Evolutionary conservation across 148 eudicot species (phyloP), one percentile per base, ranked within the genome.

Genomic region (Camellia sinensis): DNA sequence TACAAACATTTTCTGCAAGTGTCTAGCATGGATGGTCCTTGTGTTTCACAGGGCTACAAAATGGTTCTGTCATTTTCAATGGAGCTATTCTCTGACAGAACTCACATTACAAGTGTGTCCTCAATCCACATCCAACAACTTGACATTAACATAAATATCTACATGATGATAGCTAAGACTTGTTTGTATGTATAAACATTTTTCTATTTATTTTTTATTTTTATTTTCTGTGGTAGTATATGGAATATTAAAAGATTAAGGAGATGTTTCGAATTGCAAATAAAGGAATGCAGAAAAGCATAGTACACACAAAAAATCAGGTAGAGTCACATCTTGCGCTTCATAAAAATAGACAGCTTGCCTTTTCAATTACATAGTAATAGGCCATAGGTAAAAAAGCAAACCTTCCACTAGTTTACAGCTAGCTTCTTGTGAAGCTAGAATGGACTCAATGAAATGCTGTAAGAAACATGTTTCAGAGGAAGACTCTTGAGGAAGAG

Each of bases 351-450:
- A 67, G 68, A 52, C 68, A 79, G 78, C 60, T 62, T 52, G 40
- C 72, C 63, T 0, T 11, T n/a, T 44, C 45, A 73, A 59, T 18
- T 22, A 57, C 66, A 18, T 54, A 41, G 21, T n/a, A 59, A 76
- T 13, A 60, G 6, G 72, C 65, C 77, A 61, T 0, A 19, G 10
- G 75, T 59, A 46, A 22, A 64, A 82, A 62, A 65, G 29, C 85
- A 72, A 83, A 96, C 99, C 99, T 91, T 80, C 87, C 45, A 75
- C 83, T 73, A 87, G 84, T 80, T 68, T 86, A 76, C 86, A 81
- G 84, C 99, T 96, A 75, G 98, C 90, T 67, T 92, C 94, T 87
- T 93, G 97, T 78, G 92, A 90, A 70, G 97, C 93, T 80, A 96
- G 89, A 82, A 96, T 89, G 56, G 87, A 93, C 86, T 93, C 98